Evolutionary conservation across 345 rosid genomes (phyloP), one percentile per base, ranked within the genome.

Genomic region (Dovyalis caffra): DNA sequence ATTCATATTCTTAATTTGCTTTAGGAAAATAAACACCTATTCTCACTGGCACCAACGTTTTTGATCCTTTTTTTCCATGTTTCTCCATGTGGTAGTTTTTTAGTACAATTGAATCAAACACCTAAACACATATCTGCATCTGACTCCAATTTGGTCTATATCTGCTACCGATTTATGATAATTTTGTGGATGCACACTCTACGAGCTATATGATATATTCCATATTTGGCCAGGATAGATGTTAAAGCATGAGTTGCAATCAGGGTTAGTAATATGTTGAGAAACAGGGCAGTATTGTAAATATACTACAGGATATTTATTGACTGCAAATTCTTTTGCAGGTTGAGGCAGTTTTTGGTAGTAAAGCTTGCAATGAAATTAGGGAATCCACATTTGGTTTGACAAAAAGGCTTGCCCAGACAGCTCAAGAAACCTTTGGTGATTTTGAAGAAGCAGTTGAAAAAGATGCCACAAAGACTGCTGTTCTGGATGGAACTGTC

Each of bases 391-490:
- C 97, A 74, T 69, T 83, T 79, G 92, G 95, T 70, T 87, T 95
- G 89, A 93, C 97, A 64, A 93, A 90, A 79, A 57, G 90, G 78
- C 94, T 95, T 66, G 98, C 98, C 14, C 92, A 88, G 80, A 93
- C 98, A 65, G 96, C 96, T 82, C 93, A 93, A 81, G 97, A 93
- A 66, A 93, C 99, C 76, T 93, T 93, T 74, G 97, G 99, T 79
- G 99, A 93, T 91, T 95, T 95, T 60, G 97, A 91, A 87, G 98
- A 91, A 85, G 98, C 96, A 25, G 98, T 95, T 81, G 99, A 93
- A 79, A 95, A 91, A 80, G 99, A 95, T 85, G 94, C 99, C 10
- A 93, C 99, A 71, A 93, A 90, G 83, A 95, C 94, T 18, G 93
- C 92, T 67, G 99, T 93, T 47, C 75, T 78, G 53, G 99, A 95